Base-by-base conservation (phyloP, 495 filamentous ascomycete genomes). In the Daldinia bambusicola region DNA sequence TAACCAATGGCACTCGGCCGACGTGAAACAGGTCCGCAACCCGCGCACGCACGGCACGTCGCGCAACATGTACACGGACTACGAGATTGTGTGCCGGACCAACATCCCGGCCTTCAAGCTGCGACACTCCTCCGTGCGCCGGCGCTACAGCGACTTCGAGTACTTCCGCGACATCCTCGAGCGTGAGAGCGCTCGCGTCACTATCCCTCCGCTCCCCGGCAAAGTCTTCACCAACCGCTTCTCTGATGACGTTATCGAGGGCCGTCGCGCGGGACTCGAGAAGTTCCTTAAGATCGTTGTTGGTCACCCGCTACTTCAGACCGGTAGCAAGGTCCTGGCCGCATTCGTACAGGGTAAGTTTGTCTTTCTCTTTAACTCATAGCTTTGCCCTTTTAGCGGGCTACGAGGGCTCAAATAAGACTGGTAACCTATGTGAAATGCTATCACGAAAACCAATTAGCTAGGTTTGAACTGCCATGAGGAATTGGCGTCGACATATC, bases 71-170 rank as follows among this genome's bases (percentile, higher is more conserved):
- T 98, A 97, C 84, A 99, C 95, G 52, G 94, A 95, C 82, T 99
- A 99, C 83, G 95, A 98, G 81, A 97, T 99, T 73, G 84, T 95
- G 67, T 97, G 94, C 84, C 89, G 92, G 45, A 99, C 95, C 80
- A 99, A 99, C 83, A 99, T 99, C 78, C 95, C 95, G 63, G 94
- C 96, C 71, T 99, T 99, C 87, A 97, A 97, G 84, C 89, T 98
- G 68, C 81, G 81, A 50, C 82, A 92, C 77, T 93, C 90, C 52
- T 85, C 87, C 67, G 96, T 98, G 57, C 93, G 95, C 63, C 89
- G 95, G 61, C 92, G 95, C 30, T 99, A 99, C 82, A 94, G 90
- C 63, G 95, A 99, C 80, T 99, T 99, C 74, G 95, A 99, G 83
- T 94, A 95, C 83, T 99, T 99, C 83, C 93, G 95, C 74, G 95